Percentiles rank a stretch among this genome's conserved stretches.
Evolutionary conservation across 176 grass and related monocot species (phyloP).

Genomic region (Ensete ventricosum): DNA sequence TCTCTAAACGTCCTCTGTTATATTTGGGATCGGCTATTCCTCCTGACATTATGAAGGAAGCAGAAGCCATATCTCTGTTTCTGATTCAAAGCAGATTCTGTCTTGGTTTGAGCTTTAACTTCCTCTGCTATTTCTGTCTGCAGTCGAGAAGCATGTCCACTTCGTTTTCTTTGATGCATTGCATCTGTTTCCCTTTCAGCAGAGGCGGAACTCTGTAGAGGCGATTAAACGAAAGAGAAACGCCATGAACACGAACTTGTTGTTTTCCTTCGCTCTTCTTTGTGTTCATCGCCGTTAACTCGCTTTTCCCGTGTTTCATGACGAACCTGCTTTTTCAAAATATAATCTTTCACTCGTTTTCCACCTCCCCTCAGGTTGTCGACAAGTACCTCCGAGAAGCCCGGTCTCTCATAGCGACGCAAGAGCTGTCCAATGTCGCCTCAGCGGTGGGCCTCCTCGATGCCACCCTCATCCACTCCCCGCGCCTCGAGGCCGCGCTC

Average conservation of each 20-base stretch:
- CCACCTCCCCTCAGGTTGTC: slow-evolving; percentile 36
- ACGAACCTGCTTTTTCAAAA: slow-evolving; percentile 7
- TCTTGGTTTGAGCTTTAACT: background rate
- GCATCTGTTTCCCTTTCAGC: too few species aligned
- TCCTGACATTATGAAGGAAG: too few species aligned
- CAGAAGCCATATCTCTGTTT: too few species aligned
- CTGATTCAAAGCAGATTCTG: too few species aligned
- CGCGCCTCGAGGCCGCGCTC: slow-evolving; percentile 70
- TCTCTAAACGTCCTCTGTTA: background rate
- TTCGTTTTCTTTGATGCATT: too few species aligned
- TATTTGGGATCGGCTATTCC: background rate
- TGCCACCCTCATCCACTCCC: slow-evolving; percentile 53
- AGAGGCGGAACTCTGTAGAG: too few species aligned
- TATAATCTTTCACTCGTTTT: slow-evolving; percentile 19
- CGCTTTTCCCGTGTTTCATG: background rate
- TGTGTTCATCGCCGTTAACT: background rate
- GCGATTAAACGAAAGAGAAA: too few species aligned
- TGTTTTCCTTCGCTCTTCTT: background rate
- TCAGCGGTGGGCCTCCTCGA: slow-evolving; percentile 67
- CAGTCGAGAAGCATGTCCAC: too few species aligned
- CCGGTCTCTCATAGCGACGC: slow-evolving; percentile 42
- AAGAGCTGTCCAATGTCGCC: slow-evolving; percentile 40
- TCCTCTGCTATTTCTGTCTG: background rate
- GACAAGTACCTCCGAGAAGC: slow-evolving; percentile 78
- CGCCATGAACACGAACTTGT: too few species aligned